Evolutionary conservation across 306 rosid species (phyloP).

Genomic region (Malus sylvestris): DNA sequence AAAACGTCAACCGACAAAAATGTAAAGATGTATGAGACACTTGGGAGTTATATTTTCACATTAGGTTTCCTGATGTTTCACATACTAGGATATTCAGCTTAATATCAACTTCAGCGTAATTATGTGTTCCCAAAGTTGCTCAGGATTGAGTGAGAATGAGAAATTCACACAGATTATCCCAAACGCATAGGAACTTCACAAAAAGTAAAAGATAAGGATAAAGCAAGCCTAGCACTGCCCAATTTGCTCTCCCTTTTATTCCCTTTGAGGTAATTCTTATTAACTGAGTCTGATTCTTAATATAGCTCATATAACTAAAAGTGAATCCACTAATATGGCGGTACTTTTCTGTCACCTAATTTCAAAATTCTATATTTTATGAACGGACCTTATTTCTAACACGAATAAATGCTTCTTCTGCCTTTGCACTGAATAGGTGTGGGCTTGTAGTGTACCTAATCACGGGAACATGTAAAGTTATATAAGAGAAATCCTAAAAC

Average conservation of each 20-base stretch:
- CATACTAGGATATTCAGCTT: background rate
- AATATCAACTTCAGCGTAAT: background rate
- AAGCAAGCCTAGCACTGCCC: background rate
- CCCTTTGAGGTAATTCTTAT: background rate
- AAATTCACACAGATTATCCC: background rate
- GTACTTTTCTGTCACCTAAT: background rate
- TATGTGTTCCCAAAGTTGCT: background rate
- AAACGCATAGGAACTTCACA: background rate
- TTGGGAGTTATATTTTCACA: background rate
- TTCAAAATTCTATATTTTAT: background rate
- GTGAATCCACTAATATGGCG: background rate
- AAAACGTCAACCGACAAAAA: background rate
- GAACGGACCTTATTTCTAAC: slow-evolving; percentile 69
- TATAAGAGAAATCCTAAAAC: background rate
- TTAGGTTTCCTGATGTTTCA: background rate
- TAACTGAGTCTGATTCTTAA: background rate
- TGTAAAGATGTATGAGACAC: background rate
- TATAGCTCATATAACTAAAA: background rate
- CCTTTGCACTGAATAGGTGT: slow-evolving; percentile 74
- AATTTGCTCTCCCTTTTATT: background rate
- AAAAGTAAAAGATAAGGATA: background rate
- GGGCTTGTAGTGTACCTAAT: slow-evolving; percentile 94
- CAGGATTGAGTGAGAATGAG: background rate
- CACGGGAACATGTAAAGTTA: background rate
- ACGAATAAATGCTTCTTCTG: slow-evolving; percentile 76